Evolutionary conservation across 768 basidiomycete genomes (phyloP), one percentile per base, ranked within the genome.

Genomic region (Termitomyces sp.): DNA sequence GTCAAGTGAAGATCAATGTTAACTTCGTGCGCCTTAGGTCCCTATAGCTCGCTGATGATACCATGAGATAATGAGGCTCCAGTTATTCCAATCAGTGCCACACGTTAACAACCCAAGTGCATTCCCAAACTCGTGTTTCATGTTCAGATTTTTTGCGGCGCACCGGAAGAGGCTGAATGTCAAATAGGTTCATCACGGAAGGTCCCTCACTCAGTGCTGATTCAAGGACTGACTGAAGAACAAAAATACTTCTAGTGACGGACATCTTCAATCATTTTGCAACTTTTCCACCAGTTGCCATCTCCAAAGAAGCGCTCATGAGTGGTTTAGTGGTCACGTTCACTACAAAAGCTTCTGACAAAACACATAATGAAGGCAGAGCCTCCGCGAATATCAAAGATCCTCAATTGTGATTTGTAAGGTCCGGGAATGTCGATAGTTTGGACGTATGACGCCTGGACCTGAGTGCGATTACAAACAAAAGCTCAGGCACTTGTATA

Each of bases 91-190:
- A 35, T 14, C 35, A 35, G 10, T 11, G 9, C 33, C 10, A 14
- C 35, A 35, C 35, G 12, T 35, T 5, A 33, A 33, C 31, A 10
- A 73, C 6, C 80, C 74, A n/a, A 98, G 67, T 1, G 90, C 89
- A 64, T 97, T 97, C 4, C 77, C 83, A 64, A 89, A 95, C 63
- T 98, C 96, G 42, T 93, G 83, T 67, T 96, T 98, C 1, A 79
- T 76, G 62, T 96, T 94, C 87, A 31, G 97, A 80, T 63, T 98
- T 96, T 68, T 95, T 95, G 5, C 93, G 78, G 5, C 96, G 82
- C 5, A 23, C 23, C 23, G 2, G 98, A 0, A 98, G 77, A 1
- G 89, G 81, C 6, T 76, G 73, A 70, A 98, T 1, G 23, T 23
- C 23, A 23, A 23, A 98, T 0, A 96, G 75, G 30, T 82, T 81